These are phyloP conservation scores for Chloranthus sessilifolius DNA, from an alignment of 164 flowering plant genomes.

Conservation along the genomic window DNA sequence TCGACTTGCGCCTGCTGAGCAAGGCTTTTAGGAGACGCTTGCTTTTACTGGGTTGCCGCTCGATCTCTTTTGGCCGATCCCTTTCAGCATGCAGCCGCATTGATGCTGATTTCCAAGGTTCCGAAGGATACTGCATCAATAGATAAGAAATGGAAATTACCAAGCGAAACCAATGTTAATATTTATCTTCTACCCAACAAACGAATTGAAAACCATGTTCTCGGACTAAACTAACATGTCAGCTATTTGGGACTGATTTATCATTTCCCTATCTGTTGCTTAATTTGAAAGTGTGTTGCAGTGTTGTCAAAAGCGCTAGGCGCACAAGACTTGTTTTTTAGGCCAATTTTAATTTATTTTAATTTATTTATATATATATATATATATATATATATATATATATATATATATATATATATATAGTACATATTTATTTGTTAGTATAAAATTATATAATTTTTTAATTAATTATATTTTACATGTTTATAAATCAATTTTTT, in stretches of 20 bases:
- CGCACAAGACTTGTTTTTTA: too few species aligned
- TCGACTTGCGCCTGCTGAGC: conserved; percentile 70
- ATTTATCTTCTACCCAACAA: background rate
- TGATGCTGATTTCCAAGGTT: conserved; percentile 65
- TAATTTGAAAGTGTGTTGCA: background rate
- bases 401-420: too few species aligned
- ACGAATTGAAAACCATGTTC: background rate
- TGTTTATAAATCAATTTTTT: too few species aligned
- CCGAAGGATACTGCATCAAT: conserved; percentile 47
- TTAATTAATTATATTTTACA: too few species aligned
- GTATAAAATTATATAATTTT: too few species aligned
- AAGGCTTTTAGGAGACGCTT: conserved; percentile 68
- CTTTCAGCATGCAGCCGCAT: conserved; percentile 45
- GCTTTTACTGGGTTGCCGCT: conserved; percentile 59
- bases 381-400: too few species aligned
- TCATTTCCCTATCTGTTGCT: background rate
- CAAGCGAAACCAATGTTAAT: background rate
- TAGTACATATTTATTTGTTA: too few species aligned
- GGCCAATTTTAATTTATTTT: too few species aligned
- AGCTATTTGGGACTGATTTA: background rate
- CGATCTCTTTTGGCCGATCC: conserved; percentile 37
- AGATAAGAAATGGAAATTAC: background rate
- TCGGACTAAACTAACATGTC: background rate
- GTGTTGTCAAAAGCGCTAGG: background rate
- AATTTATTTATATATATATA: too few species aligned